Evolutionary conservation across 768 basidiomycete genomes (phyloP), one percentile per base, ranked within the genome.

Genomic region (Ramaria rubella): DNA sequence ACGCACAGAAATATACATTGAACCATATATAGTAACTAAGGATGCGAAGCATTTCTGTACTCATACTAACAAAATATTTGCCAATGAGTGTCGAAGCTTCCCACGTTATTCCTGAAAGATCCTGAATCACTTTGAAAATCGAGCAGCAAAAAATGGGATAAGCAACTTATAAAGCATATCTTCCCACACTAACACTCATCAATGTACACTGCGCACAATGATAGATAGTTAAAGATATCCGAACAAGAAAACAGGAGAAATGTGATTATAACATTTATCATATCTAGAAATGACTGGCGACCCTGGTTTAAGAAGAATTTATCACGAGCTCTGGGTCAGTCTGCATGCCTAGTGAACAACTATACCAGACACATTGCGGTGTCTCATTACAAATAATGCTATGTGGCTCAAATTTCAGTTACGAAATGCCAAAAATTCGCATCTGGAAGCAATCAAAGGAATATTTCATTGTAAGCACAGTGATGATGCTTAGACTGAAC

Each of bases 381-480:
- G 11, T 49, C 7, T 27, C 12, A 31, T 9, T 17, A 24, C 6
- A 9, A 24, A 49, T 15, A 5, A 19, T 5, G 27, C 42, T n/a
- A 19, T 5, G 15, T 4, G 19, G 26, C 52, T 24, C 21, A 58
- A n/a, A 50, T 52, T 44, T 58, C 57, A 5, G 64, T 62, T 4
- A 65, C 64, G 26, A 34, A 51, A 40, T 65, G 64, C 63, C 63
- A 66, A 62, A 62, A 67, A 11, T 64, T 65, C 19, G 65, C 65
- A 46, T 53, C 52, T 53, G 17, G 2, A 40, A n/a, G 3, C 6
- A 19, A 55, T 65, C 61, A 8, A 65, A 50, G 26, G 61, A 64
- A 30, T 57, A 58, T 29, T 44, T 40, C 4, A 64, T 57, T 24
- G 29, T 15, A 57, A 59, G 1, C 27, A 40, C 12, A 12, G 23